Evolutionary conservation across 768 basidiomycete species (phyloP).

Genomic region (Rhizopogon sp.): DNA sequence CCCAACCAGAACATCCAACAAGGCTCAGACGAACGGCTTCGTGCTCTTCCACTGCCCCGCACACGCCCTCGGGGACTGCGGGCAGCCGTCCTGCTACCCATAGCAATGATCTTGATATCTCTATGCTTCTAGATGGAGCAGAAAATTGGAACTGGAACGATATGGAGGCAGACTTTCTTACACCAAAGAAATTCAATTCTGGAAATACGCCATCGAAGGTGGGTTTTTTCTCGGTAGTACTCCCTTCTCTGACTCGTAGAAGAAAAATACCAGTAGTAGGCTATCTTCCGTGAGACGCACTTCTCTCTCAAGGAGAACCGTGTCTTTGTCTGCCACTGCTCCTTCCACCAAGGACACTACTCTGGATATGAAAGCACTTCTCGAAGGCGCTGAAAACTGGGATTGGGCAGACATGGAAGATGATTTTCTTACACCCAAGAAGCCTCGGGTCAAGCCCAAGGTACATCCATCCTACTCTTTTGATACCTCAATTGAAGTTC

Average conservation of each 20-base stretch:
- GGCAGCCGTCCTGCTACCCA: conserved; percentile 4
- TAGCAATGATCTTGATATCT: conserved; percentile 36
- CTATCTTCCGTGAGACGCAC: conserved; percentile 16
- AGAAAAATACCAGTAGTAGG: conserved; percentile 10
- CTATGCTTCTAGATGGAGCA: conserved; percentile 53
- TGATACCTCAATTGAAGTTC: conserved; percentile 3
- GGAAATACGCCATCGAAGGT: conserved; percentile 20
- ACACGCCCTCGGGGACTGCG: conserved; percentile 13
- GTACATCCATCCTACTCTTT: conserved; percentile 3
- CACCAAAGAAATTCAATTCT: conserved; percentile 42
- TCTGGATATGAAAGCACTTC: conserved; percentile 41
- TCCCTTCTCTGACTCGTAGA: conserved; percentile 5
- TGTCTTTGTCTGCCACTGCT: conserved; percentile 6
- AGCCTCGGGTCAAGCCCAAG: conserved; percentile 18
- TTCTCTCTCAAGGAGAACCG: conserved; percentile 6
- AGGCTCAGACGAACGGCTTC: conserved; percentile 12
- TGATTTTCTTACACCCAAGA: conserved; percentile 46
- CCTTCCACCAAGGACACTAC: conserved; percentile 16
- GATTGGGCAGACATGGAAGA: conserved; percentile 57
- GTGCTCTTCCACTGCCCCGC: not conserved
- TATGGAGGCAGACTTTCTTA: conserved; percentile 44
- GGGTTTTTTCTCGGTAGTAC: not conserved
- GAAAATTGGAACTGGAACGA: conserved; percentile 70
- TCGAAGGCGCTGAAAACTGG: conserved; percentile 67
- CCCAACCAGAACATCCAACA: conserved; percentile 24